Base-by-base conservation (phyloP, 495 filamentous ascomycete species). In the Aspergillus taichungensis region DNA sequence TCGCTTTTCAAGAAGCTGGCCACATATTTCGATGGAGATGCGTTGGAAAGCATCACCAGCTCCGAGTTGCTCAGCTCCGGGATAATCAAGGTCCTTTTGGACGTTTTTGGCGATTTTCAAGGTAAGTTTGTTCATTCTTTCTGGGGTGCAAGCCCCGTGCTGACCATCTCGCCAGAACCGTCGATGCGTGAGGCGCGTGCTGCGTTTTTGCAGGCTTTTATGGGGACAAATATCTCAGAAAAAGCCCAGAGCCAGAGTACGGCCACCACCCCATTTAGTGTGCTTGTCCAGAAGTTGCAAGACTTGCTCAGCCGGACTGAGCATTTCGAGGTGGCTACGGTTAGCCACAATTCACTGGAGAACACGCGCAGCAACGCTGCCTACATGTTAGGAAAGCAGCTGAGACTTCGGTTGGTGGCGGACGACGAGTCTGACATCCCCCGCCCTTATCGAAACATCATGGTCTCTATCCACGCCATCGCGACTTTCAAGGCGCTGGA, bases 381-480 rank as follows among this genome's bases (percentile, higher is more conserved):
- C 4, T 91, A 90, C 3, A 95, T 97, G 92, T 75, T 99, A 10
- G 88, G 88, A 6, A 99, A 97, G 60, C 94, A 99, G 55, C 77
- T 99, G 24, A 82, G 89, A 24, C 76, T 99, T 11, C 89, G 87
- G 57, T 71, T 99, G 8, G 78, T 89, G 14, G 89, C 92, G 1
- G 90, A 95, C 46, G 92, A 96, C 1, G 85, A 87, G 32, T 87
- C 87, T 0, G 84, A 94, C 27, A 88, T 97, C 40, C 91, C 90
- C 18, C 74, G 78, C 14, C 68, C 80, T 10, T 97, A 91, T 54
- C 79, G 84, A 30, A 95, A 89, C 48, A 88, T 97, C 50, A 95
- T 94, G 83, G 91, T 99, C 11, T 91, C 88, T 5, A 97, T 99
- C 49, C 94, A 99, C 64, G 94, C 94, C 28, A 97, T 99, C 60